Base-by-base conservation (phyloP, 306 rosid species). In the Pterocarpus macrocarpus region DNA sequence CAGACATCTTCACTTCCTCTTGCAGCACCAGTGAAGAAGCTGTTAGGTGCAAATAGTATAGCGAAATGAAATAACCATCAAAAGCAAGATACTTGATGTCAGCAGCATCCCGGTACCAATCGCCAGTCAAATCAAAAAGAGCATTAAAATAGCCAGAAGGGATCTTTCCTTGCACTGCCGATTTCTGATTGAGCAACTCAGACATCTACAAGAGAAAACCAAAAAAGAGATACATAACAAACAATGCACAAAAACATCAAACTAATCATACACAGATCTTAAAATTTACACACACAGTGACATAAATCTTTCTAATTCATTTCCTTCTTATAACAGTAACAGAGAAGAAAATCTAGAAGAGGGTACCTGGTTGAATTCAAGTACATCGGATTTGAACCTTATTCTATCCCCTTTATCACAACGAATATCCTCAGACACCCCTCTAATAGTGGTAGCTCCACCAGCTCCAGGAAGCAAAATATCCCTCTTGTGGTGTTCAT, bases 401-500 rank as follows among this genome's bases (percentile, higher is more conserved):
- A 89, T 88, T 77, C 97, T 92, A 85, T 95, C 99, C 59, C 99
- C 99, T 87, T 95, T 95, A 82, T 95, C 99, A 58, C 94, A 92
- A 0, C 91, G 86, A 64, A 95, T 91, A 79, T 90, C 89, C 82
- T 90, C 90, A n/a, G 99, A 90, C 79, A 95, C 97, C 45, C 94
- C 92, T 52, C 10, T 73, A 77, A 91, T 84, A 10, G 85, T 81
- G 9, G 87, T 70, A 61, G 84, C 57, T 35, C 98, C 97, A 17
- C 86, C 91, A n/a, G 67, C 53, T 45, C 76, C 87, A 67, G 99
- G 97, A 80, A 95, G 86, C 62, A 93, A 82, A 71, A 95, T 76
- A 85, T 95, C 99, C 73, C 94, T 90, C 65, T 71, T 87, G 71
- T 85, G 89, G 4, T 45, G 71, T 84, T 91, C 94, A 44, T 93